Evolutionary conservation across 176 grass and related monocot genomes (phyloP), one percentile per base, ranked within the genome.

Genomic region (Carex parvula): DNA sequence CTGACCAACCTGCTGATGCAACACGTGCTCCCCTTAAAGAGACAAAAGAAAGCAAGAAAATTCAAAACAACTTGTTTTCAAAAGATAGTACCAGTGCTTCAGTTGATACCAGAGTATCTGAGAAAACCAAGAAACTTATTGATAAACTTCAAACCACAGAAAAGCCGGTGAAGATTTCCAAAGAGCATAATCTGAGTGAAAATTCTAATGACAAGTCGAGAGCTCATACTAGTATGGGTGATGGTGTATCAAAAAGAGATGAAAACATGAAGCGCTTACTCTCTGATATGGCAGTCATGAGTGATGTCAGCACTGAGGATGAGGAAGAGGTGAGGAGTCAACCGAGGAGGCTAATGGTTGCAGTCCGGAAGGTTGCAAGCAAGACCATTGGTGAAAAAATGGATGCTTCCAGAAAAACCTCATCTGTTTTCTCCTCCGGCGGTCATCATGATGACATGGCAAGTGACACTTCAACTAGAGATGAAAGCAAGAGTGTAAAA

Each of bases 281-380:
- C 37, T 70, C 81, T 79, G 81, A 63, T 48, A 74, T 74, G 6
- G 62, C 57, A 73, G 84, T 79, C 80, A 89, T 88, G 57, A 88
- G 86, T 88, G 89, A 92, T 77, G 50, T 21, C 82, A 97, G 94
- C 72, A 72, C 84, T 79, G 82, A 90, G 53, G 62, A 81, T 72
- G 89, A 52, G n/a, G 87, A 86, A 81, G 52, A 64, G 70, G 83
- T 13, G 20, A 54, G 48, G 22, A 76, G 73, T 55, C 73, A 35
- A 84, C 55, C 39, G 69, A 92, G 58, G 17, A 79, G 64, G 81
- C 79, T 61, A 63, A 89, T 84, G 88, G 66, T 86, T 66, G 88
- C 90, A 41, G 85, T 91, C 66, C 90, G 89, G 64, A 97, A 97
- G 85, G 62, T 92, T 77, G 17, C 92, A 80, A 87, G 26, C 52